Evolutionary conservation across 2,329 filamentous ascomycete genomes (phyloP).

Genomic region (Rutstroemia sp.): DNA sequence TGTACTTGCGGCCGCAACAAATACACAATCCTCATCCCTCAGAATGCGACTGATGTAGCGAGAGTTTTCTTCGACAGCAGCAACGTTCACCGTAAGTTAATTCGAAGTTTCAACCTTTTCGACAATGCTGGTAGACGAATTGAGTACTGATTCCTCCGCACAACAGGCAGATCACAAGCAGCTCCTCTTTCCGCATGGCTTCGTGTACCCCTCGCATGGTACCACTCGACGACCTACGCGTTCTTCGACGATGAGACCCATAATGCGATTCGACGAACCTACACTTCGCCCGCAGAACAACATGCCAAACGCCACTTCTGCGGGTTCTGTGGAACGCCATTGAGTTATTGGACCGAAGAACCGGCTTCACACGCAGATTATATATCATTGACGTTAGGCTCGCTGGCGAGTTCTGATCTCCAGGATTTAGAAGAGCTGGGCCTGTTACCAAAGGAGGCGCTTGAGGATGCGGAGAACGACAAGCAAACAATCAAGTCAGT

Average conservation of each 20-base stretch:
- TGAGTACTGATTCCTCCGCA: not conserved
- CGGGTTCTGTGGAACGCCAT: slow-evolving; percentile 81
- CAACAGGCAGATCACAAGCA: slow-evolving; percentile 56
- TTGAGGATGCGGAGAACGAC: slow-evolving; percentile 29
- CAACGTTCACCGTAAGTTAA: slow-evolving; percentile 55
- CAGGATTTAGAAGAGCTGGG: slow-evolving; percentile 66
- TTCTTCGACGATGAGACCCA: slow-evolving; percentile 73
- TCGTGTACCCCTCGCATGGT: slow-evolving; percentile 74
- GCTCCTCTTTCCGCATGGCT: slow-evolving; percentile 74
- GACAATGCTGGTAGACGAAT: not conserved
- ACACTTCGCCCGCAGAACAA: slow-evolving; percentile 51
- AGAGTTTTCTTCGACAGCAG: slow-evolving; percentile 56
- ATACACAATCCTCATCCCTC: slow-evolving; percentile 67
- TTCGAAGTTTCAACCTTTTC: not conserved
- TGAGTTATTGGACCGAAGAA: slow-evolving; percentile 76
- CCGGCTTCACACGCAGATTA: slow-evolving; percentile 65
- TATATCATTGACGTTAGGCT: slow-evolving; percentile 77
- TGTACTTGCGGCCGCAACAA: slow-evolving; percentile 83
- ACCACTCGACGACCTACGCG: slow-evolving; percentile 66
- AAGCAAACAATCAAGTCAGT: slow-evolving; percentile 18
- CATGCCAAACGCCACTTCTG: slow-evolving; percentile 70
- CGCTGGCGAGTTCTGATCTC: slow-evolving; percentile 63
- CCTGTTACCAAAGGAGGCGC: slow-evolving; percentile 49
- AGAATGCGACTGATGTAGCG: slow-evolving; percentile 45
- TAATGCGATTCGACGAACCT: slow-evolving; percentile 57